Conservation (phyloP, 768 basidiomycete species). For the Thelephora aurantiotincta region DNA sequence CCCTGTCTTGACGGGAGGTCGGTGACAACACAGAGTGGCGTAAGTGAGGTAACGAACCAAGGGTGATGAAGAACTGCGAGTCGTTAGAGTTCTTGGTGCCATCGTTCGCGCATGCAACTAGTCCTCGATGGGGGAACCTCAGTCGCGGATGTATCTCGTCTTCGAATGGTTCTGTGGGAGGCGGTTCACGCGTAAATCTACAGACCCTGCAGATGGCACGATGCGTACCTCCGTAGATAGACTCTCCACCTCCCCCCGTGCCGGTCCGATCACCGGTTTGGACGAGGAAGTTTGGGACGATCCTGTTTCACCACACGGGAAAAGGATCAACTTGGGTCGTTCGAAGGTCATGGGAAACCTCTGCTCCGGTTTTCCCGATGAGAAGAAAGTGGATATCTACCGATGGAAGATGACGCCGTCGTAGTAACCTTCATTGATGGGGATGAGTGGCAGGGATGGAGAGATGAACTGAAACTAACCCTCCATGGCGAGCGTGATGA, state of each 20-base stretch:
- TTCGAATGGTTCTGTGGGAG: slow-evolving; percentile 67
- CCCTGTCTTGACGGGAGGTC: slow-evolving; percentile 42
- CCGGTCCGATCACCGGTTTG: slow-evolving; percentile 93
- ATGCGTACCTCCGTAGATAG: slow-evolving; percentile 73
- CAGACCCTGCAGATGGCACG: not conserved
- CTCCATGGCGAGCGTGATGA: slow-evolving; percentile 79
- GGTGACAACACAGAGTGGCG: not conserved
- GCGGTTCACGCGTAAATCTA: not conserved
- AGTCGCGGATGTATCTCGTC: slow-evolving; percentile 91
- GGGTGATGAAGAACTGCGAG: slow-evolving; percentile 91
- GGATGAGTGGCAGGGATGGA: not conserved
- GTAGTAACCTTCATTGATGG: slow-evolving; percentile 61
- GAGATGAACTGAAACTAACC: slow-evolving; percentile 31
- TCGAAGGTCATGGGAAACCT: not conserved
- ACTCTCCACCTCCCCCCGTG: slow-evolving; percentile 86
- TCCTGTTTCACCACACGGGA: slow-evolving; percentile 21
- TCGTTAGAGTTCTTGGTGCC: slow-evolving; percentile 82
- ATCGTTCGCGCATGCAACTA: slow-evolving; percentile 90
- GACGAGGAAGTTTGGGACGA: slow-evolving; percentile 84
- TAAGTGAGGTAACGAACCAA: slow-evolving; percentile 33
- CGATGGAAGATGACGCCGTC: slow-evolving; percentile 93
- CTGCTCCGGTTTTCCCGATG: not conserved
- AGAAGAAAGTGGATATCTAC: slow-evolving; percentile 19
- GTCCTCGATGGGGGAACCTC: slow-evolving; percentile 77
- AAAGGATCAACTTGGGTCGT: not conserved